Conservation (phyloP, 257 asterid species). For the Cynanchum wilfordii region DNA sequence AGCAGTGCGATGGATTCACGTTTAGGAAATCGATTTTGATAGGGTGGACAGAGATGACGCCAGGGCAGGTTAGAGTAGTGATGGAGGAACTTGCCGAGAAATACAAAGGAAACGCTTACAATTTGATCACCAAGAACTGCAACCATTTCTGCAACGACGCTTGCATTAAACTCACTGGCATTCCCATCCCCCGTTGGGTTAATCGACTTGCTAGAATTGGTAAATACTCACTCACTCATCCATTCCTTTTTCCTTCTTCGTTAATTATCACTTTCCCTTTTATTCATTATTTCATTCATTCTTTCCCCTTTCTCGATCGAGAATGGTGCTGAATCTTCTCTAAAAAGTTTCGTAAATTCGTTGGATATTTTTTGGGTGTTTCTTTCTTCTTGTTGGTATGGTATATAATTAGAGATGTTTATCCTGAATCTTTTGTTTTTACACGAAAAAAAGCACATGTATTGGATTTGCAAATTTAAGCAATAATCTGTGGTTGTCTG, state of each 20-base stretch:
- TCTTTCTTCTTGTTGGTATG: neutral
- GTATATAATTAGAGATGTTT: neutral
- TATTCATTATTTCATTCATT: no score
- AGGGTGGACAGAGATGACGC: slow-evolving; percentile 42
- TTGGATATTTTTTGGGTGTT: neutral
- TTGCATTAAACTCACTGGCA: slow-evolving; percentile 32
- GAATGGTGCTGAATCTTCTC: neutral
- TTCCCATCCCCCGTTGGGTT: slow-evolving; percentile 44
- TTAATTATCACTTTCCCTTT: neutral
- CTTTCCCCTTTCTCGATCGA: neutral
- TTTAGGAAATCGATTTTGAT: slow-evolving; percentile 45
- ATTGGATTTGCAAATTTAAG: neutral
- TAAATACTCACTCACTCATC: neutral
- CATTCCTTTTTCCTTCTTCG: neutral
- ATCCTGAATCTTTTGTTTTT: neutral
- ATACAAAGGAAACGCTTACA: slow-evolving; percentile 40
- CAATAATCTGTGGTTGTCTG: neutral
- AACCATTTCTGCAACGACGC: slow-evolving; percentile 51
- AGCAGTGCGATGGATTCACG: slow-evolving; percentile 42
- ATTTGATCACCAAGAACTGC: slow-evolving; percentile 41
- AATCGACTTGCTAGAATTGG: slow-evolving; percentile 50
- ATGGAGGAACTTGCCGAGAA: slow-evolving; percentile 39
- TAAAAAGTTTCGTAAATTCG: neutral
- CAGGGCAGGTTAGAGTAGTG: slow-evolving; percentile 26
- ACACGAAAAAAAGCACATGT: no score